Evolutionary conservation across 129 eudicot genomes (phyloP).

Genomic region (Escallonia rubra): DNA sequence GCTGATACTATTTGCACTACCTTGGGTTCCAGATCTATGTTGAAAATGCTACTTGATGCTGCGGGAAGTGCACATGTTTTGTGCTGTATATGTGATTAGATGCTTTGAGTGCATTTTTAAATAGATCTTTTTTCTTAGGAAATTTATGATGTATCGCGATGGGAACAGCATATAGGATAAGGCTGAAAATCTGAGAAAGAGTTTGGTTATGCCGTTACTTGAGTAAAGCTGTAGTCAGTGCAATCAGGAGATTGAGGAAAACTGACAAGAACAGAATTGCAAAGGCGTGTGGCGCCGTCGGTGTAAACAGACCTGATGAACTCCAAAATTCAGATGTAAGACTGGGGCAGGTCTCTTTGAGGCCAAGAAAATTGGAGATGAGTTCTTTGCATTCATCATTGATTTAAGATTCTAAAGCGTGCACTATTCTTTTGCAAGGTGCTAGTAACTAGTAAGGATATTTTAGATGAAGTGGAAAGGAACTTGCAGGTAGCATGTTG

Average conservation of each 20-base stretch:
- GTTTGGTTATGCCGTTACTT: constrained; percentile 76
- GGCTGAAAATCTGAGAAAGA: too few species aligned
- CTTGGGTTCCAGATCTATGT: constrained; percentile 95
- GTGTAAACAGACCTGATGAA: constrained; percentile 82
- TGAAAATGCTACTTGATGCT: constrained; percentile 96
- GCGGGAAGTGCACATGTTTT: constrained; percentile 54
- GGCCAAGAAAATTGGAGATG: constrained; percentile 80
- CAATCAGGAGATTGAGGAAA: constrained; percentile 81
- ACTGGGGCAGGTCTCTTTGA: constrained; percentile 81
- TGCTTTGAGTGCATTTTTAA: background rate
- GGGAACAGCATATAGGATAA: too few species aligned
- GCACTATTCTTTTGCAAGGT: constrained; percentile 80
- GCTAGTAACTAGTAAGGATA: constrained; percentile 62
- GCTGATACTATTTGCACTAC: constrained; percentile 93
- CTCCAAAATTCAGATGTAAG: constrained; percentile 75
- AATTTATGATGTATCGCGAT: too few species aligned
- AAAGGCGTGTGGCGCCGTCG: constrained; percentile 81
- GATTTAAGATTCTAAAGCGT: constrained; percentile 83
- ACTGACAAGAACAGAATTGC: constrained; percentile 86
- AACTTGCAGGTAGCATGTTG: constrained; percentile 47
- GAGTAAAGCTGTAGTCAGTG: constrained; percentile 90
- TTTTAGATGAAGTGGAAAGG: constrained; percentile 62
- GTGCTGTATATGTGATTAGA: background rate
- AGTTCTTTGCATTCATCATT: constrained; percentile 69
- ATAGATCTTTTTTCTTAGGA: background rate